Evolutionary conservation across 2,329 filamentous ascomycete species (phyloP).

Genomic region (Aspergillus ochraceus): DNA sequence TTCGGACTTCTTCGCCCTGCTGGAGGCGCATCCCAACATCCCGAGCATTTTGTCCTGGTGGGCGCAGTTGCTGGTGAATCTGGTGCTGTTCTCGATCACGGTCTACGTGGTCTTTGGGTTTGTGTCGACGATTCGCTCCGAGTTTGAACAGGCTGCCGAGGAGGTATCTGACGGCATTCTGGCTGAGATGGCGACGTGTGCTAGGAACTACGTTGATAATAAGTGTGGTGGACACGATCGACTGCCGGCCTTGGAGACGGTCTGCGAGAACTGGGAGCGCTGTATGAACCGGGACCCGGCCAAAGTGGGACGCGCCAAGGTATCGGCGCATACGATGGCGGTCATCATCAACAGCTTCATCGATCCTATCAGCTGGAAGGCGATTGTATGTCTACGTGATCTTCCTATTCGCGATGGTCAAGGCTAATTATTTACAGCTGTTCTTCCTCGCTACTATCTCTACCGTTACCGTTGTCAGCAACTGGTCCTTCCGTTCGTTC

Average conservation of each 20-base stretch:
- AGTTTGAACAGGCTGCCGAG: slow-evolving; percentile 71
- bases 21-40: slow-evolving; percentile 65
- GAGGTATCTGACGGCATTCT: slow-evolving; percentile 68
- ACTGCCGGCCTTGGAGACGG: slow-evolving; percentile 68
- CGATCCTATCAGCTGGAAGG: slow-evolving; percentile 84
- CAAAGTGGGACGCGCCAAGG: slow-evolving; percentile 73
- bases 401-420: slow-evolving; percentile 11
- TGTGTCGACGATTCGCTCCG: slow-evolving; percentile 68
- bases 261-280: slow-evolving; percentile 78
- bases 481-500: slow-evolving; percentile 60
- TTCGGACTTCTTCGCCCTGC: slow-evolving; percentile 58
- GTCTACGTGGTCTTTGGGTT: slow-evolving; percentile 69
- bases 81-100: slow-evolving; percentile 48
- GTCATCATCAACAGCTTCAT: slow-evolving; percentile 93
- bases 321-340: slow-evolving; percentile 84
- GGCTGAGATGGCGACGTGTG: slow-evolving; percentile 72
- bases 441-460: slow-evolving; percentile 43
- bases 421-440: slow-evolving; percentile 25
- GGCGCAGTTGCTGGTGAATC: slow-evolving; percentile 59
- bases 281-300: slow-evolving; percentile 86
- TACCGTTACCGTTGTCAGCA: slow-evolving; percentile 57
- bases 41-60: slow-evolving; percentile 67
- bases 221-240: slow-evolving; percentile 66
- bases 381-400: slow-evolving; percentile 55
- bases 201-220: slow-evolving; percentile 72